Conservation (phyloP, 1,284 basidiomycete species). For the Leucoagaricus sp. region DNA sequence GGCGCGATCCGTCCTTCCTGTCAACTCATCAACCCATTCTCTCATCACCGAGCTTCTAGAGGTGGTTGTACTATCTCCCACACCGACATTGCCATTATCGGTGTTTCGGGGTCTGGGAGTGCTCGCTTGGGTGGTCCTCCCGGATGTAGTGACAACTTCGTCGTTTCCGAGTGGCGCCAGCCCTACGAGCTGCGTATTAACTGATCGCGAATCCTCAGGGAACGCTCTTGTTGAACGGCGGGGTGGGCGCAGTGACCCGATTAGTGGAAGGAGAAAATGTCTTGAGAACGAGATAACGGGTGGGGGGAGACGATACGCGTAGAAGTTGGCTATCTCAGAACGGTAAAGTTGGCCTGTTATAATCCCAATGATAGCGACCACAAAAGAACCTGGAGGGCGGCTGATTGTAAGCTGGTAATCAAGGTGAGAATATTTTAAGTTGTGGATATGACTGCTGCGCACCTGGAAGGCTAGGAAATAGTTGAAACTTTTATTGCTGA, state of each 20-base stretch:
- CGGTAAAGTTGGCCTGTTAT: constrained; percentile 77
- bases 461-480: constrained; percentile 74
- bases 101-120: constrained; percentile 21
- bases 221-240: constrained; percentile 46
- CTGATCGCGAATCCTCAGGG: constrained; percentile 35
- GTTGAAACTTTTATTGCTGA: constrained; percentile 75
- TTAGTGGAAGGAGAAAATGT: constrained; percentile 58
- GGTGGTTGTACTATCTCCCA: constrained; percentile 20
- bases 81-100: constrained; percentile 12
- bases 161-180: constrained; percentile 35
- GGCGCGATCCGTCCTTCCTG: constrained; percentile 57
- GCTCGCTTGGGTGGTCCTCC: constrained; percentile 27
- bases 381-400: constrained; percentile 63
- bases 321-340: constrained; percentile 75
- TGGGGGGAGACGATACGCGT: constrained; percentile 71
- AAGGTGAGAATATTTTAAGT: constrained; percentile 2
- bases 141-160: constrained; percentile 61
- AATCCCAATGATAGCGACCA: constrained; percentile 64
- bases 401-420: constrained; percentile 62
- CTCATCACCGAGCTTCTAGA: constrained; percentile 58
- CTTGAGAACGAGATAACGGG: constrained; percentile 51
- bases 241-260: constrained; percentile 59
- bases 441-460: constrained; percentile 18
- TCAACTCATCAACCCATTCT: constrained; percentile 82
- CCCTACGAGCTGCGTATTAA: constrained; percentile 12